Conservation (phyloP, 371 early-diverging fungal genomes). For the Mortierella sp. region DNA sequence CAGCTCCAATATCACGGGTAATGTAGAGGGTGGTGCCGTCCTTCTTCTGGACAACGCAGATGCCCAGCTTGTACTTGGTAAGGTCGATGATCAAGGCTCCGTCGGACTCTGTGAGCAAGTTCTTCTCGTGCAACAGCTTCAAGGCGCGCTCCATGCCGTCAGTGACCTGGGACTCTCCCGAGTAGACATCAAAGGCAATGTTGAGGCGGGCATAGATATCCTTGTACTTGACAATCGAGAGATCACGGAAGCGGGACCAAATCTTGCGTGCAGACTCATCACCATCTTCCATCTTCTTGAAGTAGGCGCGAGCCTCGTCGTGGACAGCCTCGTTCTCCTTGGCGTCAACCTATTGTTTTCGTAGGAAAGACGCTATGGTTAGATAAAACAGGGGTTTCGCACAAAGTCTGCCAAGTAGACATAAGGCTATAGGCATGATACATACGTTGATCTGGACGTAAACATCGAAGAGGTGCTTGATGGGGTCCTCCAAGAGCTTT, state of each 20-base stretch:
- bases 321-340: slow-evolving; percentile 82
- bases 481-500: slow-evolving; percentile 87
- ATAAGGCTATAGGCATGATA: not conserved
- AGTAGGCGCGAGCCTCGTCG: slow-evolving; percentile 96
- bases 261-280: slow-evolving; percentile 87
- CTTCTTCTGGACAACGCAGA: slow-evolving; percentile 91
- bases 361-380: not conserved
- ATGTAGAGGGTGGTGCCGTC: slow-evolving; percentile 99
- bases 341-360: slow-evolving; percentile 64
- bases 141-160: slow-evolving; percentile 86
- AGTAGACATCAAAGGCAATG: slow-evolving; percentile 97
- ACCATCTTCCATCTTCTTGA: slow-evolving; percentile 98
- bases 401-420: not conserved
- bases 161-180: slow-evolving; percentile 98
- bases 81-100: slow-evolving; percentile 94
- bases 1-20: slow-evolving; percentile 99
- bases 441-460: slow-evolving; percentile 94
- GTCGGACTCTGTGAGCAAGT: slow-evolving; percentile 81
- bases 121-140: slow-evolving; percentile 76
- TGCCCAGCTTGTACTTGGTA: slow-evolving; percentile 86
- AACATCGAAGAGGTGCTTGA: slow-evolving; percentile 95
- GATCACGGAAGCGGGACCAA: slow-evolving; percentile 95
- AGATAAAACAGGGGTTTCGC: not conserved
- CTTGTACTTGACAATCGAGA: slow-evolving; percentile 97
- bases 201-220: slow-evolving; percentile 95